Conservation (phyloP, 495 filamentous ascomycete genomes). For the Penicillium atrosanguineum region DNA sequence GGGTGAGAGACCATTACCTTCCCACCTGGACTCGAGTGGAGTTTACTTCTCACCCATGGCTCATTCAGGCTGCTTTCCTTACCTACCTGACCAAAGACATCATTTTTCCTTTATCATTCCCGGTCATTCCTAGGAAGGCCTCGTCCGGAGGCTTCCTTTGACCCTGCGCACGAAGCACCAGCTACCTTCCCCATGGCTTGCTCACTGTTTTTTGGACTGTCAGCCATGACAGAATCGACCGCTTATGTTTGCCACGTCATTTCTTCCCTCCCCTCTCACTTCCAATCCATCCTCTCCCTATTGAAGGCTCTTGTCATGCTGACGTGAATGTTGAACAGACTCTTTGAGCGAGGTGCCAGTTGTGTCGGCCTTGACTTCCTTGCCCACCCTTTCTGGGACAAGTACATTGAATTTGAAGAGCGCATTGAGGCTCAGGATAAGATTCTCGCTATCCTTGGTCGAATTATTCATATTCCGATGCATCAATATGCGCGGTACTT, state of each 20-base stretch:
- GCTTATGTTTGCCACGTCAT: conserved; percentile 54
- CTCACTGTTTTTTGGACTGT: conserved; percentile 42
- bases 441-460: conserved; percentile 80
- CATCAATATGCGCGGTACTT: conserved; percentile 97
- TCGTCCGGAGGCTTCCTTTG: conserved; percentile 31
- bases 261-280: conserved; percentile 27
- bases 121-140: conserved; percentile 27
- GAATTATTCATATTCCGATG: conserved; percentile 90
- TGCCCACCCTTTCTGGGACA: conserved; percentile 97
- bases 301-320: conserved; percentile 26
- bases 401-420: conserved; percentile 95
- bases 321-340: conserved; percentile 49
- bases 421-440: conserved; percentile 80
- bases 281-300: conserved; percentile 23
- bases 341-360: conserved; percentile 88
- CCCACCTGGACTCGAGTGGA: conserved; percentile 39
- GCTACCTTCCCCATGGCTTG: conserved; percentile 29
- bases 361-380: conserved; percentile 91
- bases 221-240: conserved; percentile 36
- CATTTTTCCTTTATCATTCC: conserved; percentile 23
- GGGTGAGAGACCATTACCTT: conserved; percentile 54
- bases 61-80: conserved; percentile 52
- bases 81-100: conserved; percentile 29
- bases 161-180: conserved; percentile 35
- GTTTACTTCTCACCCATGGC: conserved; percentile 58